Evolutionary conservation across 805 yeast species (phyloP), one percentile per base, ranked within the genome.

Genomic region (Yamadazyma tumulicola): DNA sequence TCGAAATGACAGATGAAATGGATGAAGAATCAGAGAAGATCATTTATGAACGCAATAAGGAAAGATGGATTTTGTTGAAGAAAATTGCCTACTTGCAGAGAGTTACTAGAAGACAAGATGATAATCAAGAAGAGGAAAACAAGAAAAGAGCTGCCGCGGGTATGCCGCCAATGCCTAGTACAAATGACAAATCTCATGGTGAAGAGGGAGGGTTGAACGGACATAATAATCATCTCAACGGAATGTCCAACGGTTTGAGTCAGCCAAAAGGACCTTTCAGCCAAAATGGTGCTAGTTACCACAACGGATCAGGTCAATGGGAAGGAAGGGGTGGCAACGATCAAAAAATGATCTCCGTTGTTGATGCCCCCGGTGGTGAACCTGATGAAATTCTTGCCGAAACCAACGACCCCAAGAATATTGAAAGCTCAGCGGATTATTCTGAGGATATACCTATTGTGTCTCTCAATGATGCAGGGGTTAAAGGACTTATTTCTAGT

Each of bases 51-150:
- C 52, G 74, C 42, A 74, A 77, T 49, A 61, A 55, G 26, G 81
- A 79, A 51, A 73, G 85, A 51, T 81, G 89, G 87, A 65, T 70
- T 26, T 72, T 85, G 67, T 59, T 85, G 48, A 85, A 83, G 51
- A 74, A 83, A 51, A 63, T 85, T 24, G 72, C 82, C 5, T 85
- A 85, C 51, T 56, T 85, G 38, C 88, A 81, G 48, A 72, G 84
- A 46, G 67, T 81, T 15, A 74, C 81, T 9, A 74, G 79, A 14
- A 77, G 74, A 41, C 69, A 67, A 26, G 62, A 61, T 26, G 49
- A 49, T 1, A 64, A 64, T 19, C 54, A 52, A 19, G 66, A 61
- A n/a, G 66, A 54, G 10, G 73, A 72, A 43, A 39, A 57, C 18
- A 47, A 52, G 26, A 65, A 62, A 45, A 51, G 74, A 34, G 46